phyloP scores from a whole-genome alignment of 352 stramenopile species.

The Peronospora tabacina region DNA sequence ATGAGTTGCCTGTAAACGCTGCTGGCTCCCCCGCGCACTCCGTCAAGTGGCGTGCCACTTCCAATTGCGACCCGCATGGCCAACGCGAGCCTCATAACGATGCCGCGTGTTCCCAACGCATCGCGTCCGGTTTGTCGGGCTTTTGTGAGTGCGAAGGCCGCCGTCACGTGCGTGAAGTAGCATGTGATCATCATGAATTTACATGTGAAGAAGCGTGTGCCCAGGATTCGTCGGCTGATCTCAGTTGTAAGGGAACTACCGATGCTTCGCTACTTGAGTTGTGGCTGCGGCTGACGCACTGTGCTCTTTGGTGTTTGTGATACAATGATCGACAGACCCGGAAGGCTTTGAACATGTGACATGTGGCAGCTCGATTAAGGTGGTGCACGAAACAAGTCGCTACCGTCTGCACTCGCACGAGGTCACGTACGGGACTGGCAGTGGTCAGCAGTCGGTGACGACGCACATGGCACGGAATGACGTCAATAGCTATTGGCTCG shows the following conservation, averaged over 20 bases:
- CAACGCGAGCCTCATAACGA: constrained; percentile 58
- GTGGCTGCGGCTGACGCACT: background rate
- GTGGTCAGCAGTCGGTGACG: constrained; percentile 74
- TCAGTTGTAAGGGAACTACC: constrained; percentile 40
- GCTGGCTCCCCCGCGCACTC: constrained; percentile 30
- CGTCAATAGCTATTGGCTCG: constrained; percentile 82
- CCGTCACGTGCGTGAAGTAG: constrained; percentile 68
- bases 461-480: constrained; percentile 62
- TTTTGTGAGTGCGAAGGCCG: constrained; percentile 77
- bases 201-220: constrained; percentile 63
- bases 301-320: background rate
- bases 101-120: constrained; percentile 41
- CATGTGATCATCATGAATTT: constrained; percentile 73
- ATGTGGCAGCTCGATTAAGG: constrained; percentile 78
- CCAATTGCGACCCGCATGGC: constrained; percentile 60
- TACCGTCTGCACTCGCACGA: constrained; percentile 82
- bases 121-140: constrained; percentile 44
- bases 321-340: constrained; percentile 34
- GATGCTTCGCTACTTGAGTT: background rate
- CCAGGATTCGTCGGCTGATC: constrained; percentile 60
- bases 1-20: background rate
- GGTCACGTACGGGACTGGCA: constrained; percentile 70
- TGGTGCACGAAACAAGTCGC: constrained; percentile 63
- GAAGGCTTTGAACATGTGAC: constrained; percentile 74
- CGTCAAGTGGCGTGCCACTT: constrained; percentile 64